Evolutionary conservation across 2,329 filamentous ascomycete genomes (phyloP), one percentile per base, ranked within the genome.

Genomic region (Cordyceps javanica): DNA sequence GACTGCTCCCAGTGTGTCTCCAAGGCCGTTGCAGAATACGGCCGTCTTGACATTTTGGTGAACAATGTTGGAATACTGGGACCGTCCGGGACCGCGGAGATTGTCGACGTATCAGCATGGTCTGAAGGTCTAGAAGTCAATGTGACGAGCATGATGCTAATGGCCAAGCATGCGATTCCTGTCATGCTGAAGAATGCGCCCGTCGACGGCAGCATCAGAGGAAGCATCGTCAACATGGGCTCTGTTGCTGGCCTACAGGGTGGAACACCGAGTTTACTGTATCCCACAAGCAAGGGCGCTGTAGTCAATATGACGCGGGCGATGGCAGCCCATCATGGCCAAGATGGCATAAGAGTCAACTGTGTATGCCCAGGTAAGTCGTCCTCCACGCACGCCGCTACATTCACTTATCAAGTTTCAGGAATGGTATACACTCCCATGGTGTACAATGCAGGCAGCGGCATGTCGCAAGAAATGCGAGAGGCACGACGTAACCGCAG

Each of bases 61-160:
- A 59, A 59, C 52, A 59, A 59, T 14, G 58, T 59, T 2, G 86
- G 86, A 0, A 72, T 87, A 21, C 75, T 75, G 4, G 86, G 86
- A 0, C 77, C 83, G 0, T 57, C 70, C 1, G 86, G 86, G 0
- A 85, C 80, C 2, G 83, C 84, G 0, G 73, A 82, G 2, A 79
- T 83, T 0, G 79, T 87, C 0, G 81, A 87, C 63, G 79, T 85
- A 73, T 75, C 68, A 0, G 72, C 75, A 11, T 89, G 82, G 82
- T 73, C 78, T 0, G 75, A 74, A 52, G 76, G 78, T 0, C 74
- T 88, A 56, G 76, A 84, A 45, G 71, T 87, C 48, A 88, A 88
- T 63, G 81, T 88, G 4, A 77, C 77, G 5, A 84, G 80, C 62
- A 88, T 88, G 84, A 79, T 87, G 30, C 72, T 80, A 56, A 87